These are phyloP conservation scores for Salix purpurea DNA, from an alignment of 345 rosid genomes.

Conservation along the genomic window DNA sequence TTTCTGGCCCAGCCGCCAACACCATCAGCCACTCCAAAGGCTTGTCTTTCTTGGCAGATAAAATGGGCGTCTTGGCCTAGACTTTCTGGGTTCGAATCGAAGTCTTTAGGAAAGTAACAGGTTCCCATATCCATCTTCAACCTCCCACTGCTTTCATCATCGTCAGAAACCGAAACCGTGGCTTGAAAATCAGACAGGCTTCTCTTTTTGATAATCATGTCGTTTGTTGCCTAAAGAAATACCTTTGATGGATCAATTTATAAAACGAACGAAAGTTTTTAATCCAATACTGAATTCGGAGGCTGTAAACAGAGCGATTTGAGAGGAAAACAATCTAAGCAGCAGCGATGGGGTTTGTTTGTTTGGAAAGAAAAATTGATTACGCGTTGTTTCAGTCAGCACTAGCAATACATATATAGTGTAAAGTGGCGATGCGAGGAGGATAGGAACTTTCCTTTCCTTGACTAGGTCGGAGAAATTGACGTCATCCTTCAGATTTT, in stretches of 20 bases:
- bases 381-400: neutral
- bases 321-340: neutral
- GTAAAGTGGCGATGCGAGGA: neutral
- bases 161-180: neutral
- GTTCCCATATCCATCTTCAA: neutral
- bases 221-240: neutral
- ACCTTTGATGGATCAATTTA: neutral
- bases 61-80: slow-evolving; percentile 26
- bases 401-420: neutral
- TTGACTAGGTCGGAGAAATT: neutral
- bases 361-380: neutral
- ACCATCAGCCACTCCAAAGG: slow-evolving; percentile 27
- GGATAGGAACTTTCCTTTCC: neutral
- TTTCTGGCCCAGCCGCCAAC: slow-evolving; percentile 17
- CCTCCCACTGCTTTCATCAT: neutral
- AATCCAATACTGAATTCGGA: neutral
- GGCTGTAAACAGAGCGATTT: neutral
- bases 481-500: no score
- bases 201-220: neutral
- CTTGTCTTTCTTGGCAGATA: neutral
- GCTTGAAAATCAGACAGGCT: neutral
- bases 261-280: neutral
- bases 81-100: neutral
- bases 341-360: neutral
- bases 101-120: slow-evolving; percentile 6